Conservation (phyloP, 768 basidiomycete species). For the Rhodocollybia butyracea region DNA sequence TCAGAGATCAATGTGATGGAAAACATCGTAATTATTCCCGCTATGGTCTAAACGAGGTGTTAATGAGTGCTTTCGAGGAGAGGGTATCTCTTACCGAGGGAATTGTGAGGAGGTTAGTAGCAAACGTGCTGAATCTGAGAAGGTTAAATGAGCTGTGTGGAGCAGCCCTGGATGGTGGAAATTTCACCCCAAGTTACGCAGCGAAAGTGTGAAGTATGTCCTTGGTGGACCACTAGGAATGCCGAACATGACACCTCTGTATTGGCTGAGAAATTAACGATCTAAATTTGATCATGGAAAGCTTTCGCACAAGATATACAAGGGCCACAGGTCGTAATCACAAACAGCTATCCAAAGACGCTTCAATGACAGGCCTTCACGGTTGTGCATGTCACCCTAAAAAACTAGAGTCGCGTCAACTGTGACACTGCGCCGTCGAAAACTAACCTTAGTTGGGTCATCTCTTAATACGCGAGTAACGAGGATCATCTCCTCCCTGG, state of each 20-base stretch:
- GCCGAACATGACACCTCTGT: slow-evolving; percentile 50
- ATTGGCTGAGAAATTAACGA: neutral
- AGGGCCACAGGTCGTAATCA: slow-evolving; percentile 66
- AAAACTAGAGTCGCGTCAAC: neutral
- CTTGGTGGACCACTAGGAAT: slow-evolving; percentile 45
- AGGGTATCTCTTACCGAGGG: no score
- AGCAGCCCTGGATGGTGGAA: no score
- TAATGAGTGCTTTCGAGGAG: no score
- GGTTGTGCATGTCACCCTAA: slow-evolving; percentile 68
- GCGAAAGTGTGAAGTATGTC: slow-evolving; percentile 57
- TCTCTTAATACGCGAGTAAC: slow-evolving; percentile 61
- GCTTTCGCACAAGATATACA: slow-evolving; percentile 44
- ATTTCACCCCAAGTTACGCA: slow-evolving; percentile 51
- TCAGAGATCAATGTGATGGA: slow-evolving; percentile 49
- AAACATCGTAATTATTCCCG: slow-evolving; percentile 52
- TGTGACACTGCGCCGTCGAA: neutral
- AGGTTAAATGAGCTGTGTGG: no score
- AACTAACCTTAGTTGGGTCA: slow-evolving; percentile 52
- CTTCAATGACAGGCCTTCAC: slow-evolving; percentile 50
- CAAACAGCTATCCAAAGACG: slow-evolving; percentile 51
- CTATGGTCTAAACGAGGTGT: no score
- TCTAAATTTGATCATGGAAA: neutral
- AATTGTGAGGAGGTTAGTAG: slow-evolving; percentile 59
- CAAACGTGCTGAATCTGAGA: slow-evolving; percentile 53
- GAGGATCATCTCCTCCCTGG: slow-evolving; percentile 57